Evolutionary conservation across 768 basidiomycete genomes (phyloP).

Genomic region (Tulasnella sp.): DNA sequence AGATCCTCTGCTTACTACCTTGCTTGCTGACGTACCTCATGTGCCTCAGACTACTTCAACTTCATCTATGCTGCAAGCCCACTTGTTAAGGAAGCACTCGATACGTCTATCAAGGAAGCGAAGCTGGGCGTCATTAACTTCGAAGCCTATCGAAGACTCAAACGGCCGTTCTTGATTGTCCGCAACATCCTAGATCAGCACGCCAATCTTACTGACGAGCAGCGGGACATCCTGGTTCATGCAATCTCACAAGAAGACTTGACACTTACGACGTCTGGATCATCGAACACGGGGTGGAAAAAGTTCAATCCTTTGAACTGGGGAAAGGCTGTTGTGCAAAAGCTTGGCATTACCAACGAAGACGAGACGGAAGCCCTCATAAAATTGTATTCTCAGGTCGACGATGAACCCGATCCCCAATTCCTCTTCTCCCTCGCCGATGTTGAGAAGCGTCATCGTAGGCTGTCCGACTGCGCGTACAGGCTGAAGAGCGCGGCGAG

Average conservation of each 20-base stretch:
- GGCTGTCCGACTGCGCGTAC: neutral
- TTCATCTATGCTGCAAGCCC: neutral
- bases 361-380: neutral
- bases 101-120: neutral
- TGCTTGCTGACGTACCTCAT: neutral
- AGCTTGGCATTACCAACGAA: neutral
- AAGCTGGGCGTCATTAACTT: neutral
- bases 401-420: neutral
- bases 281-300: neutral
- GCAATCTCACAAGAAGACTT: neutral
- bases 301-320: neutral
- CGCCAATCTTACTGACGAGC: neutral
- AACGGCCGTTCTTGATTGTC: neutral
- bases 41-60: neutral
- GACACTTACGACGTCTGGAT: neutral
- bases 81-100: neutral
- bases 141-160: neutral
- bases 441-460: neutral
- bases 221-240: neutral
- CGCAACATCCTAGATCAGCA: neutral
- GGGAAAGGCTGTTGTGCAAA: neutral
- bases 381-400: neutral
- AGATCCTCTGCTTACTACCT: too few relatives aligned
- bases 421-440: neutral
- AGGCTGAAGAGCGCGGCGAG: neutral